Percentiles rank a stretch among this genome's conserved stretches.
These are phyloP conservation scores for Juglanconis sp. DNA, from an alignment of 2,329 filamentous ascomycete species.

Conservation along the genomic window DNA sequence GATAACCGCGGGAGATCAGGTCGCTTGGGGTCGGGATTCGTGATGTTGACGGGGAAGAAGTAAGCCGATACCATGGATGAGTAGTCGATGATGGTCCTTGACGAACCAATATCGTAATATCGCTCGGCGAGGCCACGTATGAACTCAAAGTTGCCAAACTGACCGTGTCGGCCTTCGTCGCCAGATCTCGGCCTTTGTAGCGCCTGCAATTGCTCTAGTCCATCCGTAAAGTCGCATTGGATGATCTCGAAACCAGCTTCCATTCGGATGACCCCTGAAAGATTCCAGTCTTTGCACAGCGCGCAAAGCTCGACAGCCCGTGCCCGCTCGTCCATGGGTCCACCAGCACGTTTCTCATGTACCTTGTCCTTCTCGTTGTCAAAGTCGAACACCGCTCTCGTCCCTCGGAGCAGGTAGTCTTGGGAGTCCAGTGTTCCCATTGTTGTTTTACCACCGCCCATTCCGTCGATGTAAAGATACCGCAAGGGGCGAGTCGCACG, in stretches of 20 bases:
- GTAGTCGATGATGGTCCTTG: conserved; percentile 43
- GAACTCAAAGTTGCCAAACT: conserved; percentile 37
- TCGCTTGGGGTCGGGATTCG: conserved; percentile 33
- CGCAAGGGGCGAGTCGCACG: conserved; percentile 53
- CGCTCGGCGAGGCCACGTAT: conserved; percentile 39
- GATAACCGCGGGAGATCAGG: conserved; percentile 26
- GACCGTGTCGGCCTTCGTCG: conserved; percentile 15
- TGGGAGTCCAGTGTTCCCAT: conserved; percentile 68
- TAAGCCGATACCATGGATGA: conserved; percentile 49
- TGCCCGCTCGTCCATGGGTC: conserved; percentile 40
- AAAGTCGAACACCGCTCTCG: conserved; percentile 18
- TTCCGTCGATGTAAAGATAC: conserved; percentile 68
- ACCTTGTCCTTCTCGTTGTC: not conserved
- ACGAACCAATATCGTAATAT: conserved; percentile 43
- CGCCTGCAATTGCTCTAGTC: conserved; percentile 35
- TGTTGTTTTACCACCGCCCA: conserved; percentile 61
- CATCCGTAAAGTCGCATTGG: conserved; percentile 56
- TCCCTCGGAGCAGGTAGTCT: conserved; percentile 56
- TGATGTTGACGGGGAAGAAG: conserved; percentile 49
- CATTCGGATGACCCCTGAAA: conserved; percentile 66
- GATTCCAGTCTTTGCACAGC: conserved; percentile 48
- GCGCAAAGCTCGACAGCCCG: conserved; percentile 57
- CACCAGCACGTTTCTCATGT: not conserved
- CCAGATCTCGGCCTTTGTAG: conserved; percentile 26
- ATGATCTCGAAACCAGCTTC: conserved; percentile 71